phyloP scores from a whole-genome alignment of 1,139 yeast species.

The Geotrichum phurueaensis region DNA sequence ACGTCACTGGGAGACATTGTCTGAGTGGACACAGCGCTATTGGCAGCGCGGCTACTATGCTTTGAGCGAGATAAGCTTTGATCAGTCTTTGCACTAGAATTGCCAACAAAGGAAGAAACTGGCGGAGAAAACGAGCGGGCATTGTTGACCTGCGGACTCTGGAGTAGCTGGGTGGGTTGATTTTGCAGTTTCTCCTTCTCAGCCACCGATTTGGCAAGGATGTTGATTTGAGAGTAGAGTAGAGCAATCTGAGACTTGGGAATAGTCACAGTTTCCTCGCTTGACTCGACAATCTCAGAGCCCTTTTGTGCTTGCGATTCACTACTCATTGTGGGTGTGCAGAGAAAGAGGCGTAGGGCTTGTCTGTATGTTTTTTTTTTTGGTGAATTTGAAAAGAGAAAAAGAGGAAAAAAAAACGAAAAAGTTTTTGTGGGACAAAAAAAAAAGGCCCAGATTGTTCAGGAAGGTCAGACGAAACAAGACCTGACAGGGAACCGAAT shows the following conservation, averaged over 20 bases:
- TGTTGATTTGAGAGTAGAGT: constrained; percentile 10
- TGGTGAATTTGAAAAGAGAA: neutral
- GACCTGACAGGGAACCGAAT: too few species aligned
- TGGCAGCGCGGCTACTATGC: neutral
- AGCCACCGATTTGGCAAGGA: constrained; percentile 16
- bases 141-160: neutral
- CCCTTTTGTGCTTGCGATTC: neutral
- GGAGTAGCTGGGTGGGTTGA: neutral
- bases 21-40: neutral
- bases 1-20: constrained; percentile 10
- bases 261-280: constrained; percentile 11
- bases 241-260: constrained; percentile 16
- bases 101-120: neutral
- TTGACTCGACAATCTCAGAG: neutral
- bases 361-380: too few species aligned
- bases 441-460: neutral
- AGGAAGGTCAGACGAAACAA: neutral
- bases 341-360: neutral
- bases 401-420: neutral
- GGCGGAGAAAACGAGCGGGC: neutral
- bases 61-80: neutral
- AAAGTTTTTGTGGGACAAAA: neutral
- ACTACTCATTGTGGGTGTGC: neutral
- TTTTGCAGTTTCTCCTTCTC: constrained; percentile 3
- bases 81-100: neutral